Evolutionary conservation across 1,139 yeast species (phyloP), one percentile per base, ranked within the genome.

Genomic region (Debaryomyces sp.): DNA sequence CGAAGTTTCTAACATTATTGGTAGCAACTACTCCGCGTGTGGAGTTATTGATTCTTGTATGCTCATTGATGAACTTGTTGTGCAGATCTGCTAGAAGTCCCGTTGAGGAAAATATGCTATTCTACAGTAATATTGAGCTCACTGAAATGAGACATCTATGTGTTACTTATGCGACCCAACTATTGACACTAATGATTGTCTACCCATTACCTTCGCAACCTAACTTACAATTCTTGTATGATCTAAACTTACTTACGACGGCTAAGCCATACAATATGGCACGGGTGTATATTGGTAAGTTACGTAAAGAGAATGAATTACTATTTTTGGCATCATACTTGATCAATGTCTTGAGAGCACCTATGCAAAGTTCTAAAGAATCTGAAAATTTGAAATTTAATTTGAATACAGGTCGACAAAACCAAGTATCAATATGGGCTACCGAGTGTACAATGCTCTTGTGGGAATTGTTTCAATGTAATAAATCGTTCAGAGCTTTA

Each of bases 391-490:
- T 59, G 8, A 55, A 56, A 38, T 61, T 63, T 43, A 44, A 59
- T 9, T 43, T 64, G 13, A 52, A 48, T n/a, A 47, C 52, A 36
- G 49, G 60, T 5, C 45, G 59, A 5, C 51, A 47, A 32, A 45
- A 68, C 3, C 67, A 65, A 9, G 73, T 85, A 1, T 75, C 84
- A 0, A 57, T 75, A 1, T 78, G 87, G 82, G 64, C 81, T 3
- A 63, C 70, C 2, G 94, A 88, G 57, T 62, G 81, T 21, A 63
- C 82, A 4, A 77, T 87, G 66, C 62, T 92, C 7, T 60, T 87
- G 18, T 89, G 96, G 89, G 96, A 89, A 59, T 66, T 90, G 45
- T 69, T 82, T 35, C 95, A 89, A 62, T 85, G 91, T 56, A 92
- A 92, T 65, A 72, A 70, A 49, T 60, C 61, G 30, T 83, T 85